phyloP scores from a whole-genome alignment of 2,329 filamentous ascomycete species.

The Daldinia eschscholtzii region DNA sequence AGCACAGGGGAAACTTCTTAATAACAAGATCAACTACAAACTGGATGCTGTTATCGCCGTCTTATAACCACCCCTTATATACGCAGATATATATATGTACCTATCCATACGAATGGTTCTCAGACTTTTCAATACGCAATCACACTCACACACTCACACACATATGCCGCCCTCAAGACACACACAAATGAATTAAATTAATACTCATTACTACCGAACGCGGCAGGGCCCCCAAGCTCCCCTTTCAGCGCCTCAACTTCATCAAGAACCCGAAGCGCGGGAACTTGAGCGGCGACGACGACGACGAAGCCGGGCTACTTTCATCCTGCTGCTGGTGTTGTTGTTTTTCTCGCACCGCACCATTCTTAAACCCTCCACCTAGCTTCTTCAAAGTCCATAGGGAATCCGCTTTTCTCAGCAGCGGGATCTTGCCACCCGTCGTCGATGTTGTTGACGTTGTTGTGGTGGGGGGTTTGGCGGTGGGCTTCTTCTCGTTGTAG shows the following conservation, averaged over 20 bases:
- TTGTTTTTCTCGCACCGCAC: neutral
- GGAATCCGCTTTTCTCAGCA: slow-evolving; percentile 62
- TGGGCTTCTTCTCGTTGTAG: slow-evolving; percentile 59
- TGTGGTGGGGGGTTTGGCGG: slow-evolving; percentile 34
- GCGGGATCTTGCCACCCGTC: slow-evolving; percentile 38
- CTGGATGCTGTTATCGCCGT: neutral
- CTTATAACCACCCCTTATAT: neutral
- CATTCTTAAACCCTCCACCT: slow-evolving; percentile 24
- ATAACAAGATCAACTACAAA: neutral
- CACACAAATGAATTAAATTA: slow-evolving; percentile 10
- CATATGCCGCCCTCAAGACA: neutral
- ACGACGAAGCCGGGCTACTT: neutral
- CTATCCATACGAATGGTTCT: neutral
- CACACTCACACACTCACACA: neutral
- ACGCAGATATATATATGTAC: neutral
- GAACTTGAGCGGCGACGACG: neutral
- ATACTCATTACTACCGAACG: neutral
- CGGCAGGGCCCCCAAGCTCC: neutral
- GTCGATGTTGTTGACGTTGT: neutral
- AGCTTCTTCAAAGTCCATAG: slow-evolving; percentile 63
- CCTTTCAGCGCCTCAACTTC: neutral
- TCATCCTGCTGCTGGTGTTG: neutral
- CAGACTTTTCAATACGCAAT: neutral
- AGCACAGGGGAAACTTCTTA: neutral
- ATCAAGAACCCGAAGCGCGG: neutral